phyloP scores from a whole-genome alignment of 768 basidiomycete genomes.

The Suillus luteus region DNA sequence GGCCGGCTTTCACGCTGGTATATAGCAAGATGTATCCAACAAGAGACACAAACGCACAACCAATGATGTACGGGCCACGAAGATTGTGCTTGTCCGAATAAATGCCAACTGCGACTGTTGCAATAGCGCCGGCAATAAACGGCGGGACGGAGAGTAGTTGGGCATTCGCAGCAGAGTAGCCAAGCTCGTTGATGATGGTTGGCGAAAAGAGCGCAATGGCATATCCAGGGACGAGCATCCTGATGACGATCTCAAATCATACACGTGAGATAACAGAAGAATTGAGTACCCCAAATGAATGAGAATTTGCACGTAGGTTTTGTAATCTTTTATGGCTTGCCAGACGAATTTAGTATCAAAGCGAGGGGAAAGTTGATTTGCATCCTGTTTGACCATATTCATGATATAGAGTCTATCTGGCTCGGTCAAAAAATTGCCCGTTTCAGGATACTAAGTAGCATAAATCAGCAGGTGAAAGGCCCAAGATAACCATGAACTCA shows the following conservation, averaged over 20 bases:
- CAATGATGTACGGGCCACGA: constrained; percentile 53
- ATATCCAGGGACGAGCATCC: constrained; percentile 48
- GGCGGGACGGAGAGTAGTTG: constrained; percentile 51
- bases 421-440: constrained; percentile 54
- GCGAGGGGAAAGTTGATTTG: constrained; percentile 45
- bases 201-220: constrained; percentile 52
- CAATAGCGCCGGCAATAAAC: constrained; percentile 47
- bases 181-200: constrained; percentile 50
- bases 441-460: constrained; percentile 51
- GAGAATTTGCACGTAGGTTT: constrained; percentile 35
- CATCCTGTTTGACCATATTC: constrained; percentile 46
- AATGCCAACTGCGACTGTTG: constrained; percentile 43
- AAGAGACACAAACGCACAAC: constrained; percentile 42
- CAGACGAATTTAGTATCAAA: constrained; percentile 46
- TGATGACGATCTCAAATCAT: constrained; percentile 18
- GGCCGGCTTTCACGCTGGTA: constrained; percentile 24
- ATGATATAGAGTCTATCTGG: constrained; percentile 43
- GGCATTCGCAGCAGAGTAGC: constrained; percentile 52
- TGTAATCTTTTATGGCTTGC: constrained; percentile 51
- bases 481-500: constrained; percentile 23
- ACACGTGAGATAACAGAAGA: constrained; percentile 9
- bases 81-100: constrained; percentile 43
- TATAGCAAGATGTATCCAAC: constrained; percentile 57
- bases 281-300: constrained; percentile 44
- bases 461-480: background rate